phyloP scores from a whole-genome alignment of 805 yeast species.

The Hanseniaspora lachancei region DNA sequence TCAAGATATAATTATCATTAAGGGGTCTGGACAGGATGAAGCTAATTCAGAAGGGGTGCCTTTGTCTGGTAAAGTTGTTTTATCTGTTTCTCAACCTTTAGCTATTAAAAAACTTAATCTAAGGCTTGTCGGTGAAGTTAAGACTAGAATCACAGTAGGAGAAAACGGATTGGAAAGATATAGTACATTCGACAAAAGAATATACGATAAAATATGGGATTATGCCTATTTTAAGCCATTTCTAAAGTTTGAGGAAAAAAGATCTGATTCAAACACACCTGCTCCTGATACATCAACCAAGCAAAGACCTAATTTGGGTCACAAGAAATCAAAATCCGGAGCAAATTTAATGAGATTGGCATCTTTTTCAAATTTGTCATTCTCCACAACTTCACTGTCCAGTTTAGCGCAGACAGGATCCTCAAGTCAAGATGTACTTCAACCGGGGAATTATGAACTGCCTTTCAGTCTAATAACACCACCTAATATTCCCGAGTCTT shows the following conservation, averaged over 20 bases:
- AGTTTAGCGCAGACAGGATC: constrained; percentile 8
- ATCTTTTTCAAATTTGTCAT: constrained; percentile 17
- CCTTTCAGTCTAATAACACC: constrained; percentile 80
- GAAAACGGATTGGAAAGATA: constrained; percentile 32
- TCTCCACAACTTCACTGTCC: constrained; percentile 17
- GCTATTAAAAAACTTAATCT: constrained; percentile 51
- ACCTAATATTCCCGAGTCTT: constrained; percentile 59
- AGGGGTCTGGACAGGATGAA: constrained; percentile 69
- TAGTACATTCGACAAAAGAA: constrained; percentile 41
- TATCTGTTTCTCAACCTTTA: constrained; percentile 65
- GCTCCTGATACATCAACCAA: neutral
- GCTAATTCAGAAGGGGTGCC: constrained; percentile 41
- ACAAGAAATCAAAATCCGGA: constrained; percentile 26
- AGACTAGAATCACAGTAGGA: constrained; percentile 54
- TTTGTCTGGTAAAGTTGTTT: constrained; percentile 62
- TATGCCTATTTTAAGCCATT: constrained; percentile 41
- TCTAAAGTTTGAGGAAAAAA: constrained; percentile 17
- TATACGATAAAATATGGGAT: constrained; percentile 75
- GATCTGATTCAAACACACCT: constrained; percentile 16
- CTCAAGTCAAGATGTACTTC: constrained; percentile 30
- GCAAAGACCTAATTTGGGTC: constrained; percentile 13
- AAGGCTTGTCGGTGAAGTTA: constrained; percentile 52
- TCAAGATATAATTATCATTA: constrained; percentile 64
- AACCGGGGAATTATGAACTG: constrained; percentile 73
- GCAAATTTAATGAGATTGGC: constrained; percentile 27